A percentile compares a stretch with the other conserved stretches of the same genome.
phyloP scores from a whole-genome alignment of 2,329 filamentous ascomycete species.

The Colletotrichum sp. region DNA sequence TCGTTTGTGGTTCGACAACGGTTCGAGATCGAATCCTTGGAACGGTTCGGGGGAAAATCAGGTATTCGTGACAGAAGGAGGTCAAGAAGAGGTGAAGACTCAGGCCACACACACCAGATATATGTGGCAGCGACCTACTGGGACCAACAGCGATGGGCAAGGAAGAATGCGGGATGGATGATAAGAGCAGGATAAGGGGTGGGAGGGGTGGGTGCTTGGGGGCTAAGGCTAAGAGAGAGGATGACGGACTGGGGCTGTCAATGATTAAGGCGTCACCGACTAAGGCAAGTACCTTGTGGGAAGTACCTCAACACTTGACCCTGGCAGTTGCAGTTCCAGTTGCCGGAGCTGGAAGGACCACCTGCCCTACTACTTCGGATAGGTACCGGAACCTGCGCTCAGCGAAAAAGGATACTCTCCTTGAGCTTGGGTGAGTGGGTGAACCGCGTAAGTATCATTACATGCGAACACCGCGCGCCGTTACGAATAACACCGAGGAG shows the following conservation, averaged over 20 bases:
- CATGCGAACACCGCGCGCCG: not conserved
- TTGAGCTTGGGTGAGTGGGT: not conserved
- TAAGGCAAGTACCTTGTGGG: conserved; percentile 1
- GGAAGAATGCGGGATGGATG: conserved; percentile 20
- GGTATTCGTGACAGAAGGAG: not conserved
- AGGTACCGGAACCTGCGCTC: not conserved
- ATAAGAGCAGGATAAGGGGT: conserved; percentile 18
- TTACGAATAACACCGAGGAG: conserved; percentile 16
- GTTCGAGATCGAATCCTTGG: not conserved
- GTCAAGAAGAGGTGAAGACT: not conserved
- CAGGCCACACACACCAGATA: conserved; percentile 13
- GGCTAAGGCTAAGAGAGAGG: not conserved
- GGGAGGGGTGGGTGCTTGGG: not conserved
- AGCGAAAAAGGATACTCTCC: not conserved
- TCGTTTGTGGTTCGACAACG: conserved; percentile 1
- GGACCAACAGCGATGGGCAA: conserved; percentile 13
- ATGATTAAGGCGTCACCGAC: conserved; percentile 22
- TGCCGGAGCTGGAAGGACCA: not conserved
- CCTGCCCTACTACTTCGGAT: not conserved
- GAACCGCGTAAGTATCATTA: not conserved
- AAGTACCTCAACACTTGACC: conserved; percentile 1
- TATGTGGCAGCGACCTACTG: conserved; percentile 20
- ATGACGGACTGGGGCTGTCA: conserved; percentile 21
- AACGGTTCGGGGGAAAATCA: not conserved
- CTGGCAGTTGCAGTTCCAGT: not conserved